A percentile compares a stretch with the other conserved stretches of the same genome.
Evolutionary conservation across 108 stramenopile genomes (phyloP).

Genomic region (Cylindrotheca fusiformis): DNA sequence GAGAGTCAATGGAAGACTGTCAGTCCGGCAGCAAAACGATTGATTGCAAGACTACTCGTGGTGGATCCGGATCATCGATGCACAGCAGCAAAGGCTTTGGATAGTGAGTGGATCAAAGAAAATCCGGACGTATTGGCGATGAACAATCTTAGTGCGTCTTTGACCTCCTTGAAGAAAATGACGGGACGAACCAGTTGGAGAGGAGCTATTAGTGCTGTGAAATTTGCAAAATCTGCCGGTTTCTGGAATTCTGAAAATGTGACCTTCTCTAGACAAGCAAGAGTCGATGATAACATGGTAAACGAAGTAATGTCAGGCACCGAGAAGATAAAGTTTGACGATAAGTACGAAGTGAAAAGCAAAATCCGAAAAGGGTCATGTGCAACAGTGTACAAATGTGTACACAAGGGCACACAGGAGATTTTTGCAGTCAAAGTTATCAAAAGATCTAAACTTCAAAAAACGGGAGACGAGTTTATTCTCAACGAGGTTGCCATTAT

Average conservation of each 20-base stretch:
- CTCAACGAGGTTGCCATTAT: slow-evolving; percentile 64
- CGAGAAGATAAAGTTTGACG: slow-evolving; percentile 38
- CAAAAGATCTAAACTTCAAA: slow-evolving; percentile 12
- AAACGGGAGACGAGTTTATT: slow-evolving; percentile 21
- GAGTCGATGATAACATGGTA: slow-evolving; percentile 28
- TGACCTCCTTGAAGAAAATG: slow-evolving; percentile 25
- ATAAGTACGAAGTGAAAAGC: slow-evolving; percentile 48
- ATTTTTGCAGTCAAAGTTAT: slow-evolving; percentile 37
- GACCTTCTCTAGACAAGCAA: slow-evolving; percentile 24
- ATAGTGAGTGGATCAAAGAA: slow-evolving; percentile 65
- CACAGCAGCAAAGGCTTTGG: slow-evolving; percentile 61
- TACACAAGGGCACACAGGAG: slow-evolving; percentile 25
- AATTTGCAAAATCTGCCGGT: slow-evolving; percentile 33
- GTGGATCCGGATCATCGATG: slow-evolving; percentile 67
- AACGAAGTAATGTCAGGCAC: slow-evolving; percentile 15
- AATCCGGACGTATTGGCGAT: slow-evolving; percentile 15
- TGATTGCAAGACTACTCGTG: slow-evolving; percentile 66
- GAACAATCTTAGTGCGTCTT: slow-evolving; percentile 39
- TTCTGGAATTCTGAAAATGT: slow-evolving; percentile 45
- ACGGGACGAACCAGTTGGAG: slow-evolving; percentile 23
- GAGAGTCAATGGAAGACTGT: slow-evolving; percentile 66
- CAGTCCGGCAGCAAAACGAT: slow-evolving; percentile 67
- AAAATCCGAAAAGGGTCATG: slow-evolving; percentile 77
- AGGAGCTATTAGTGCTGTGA: slow-evolving; percentile 59
- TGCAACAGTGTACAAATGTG: slow-evolving; percentile 78